Percentiles rank a stretch among this genome's conserved stretches.
phyloP scores from a whole-genome alignment of 2,329 filamentous ascomycete species.

The Penicillium sp. region DNA sequence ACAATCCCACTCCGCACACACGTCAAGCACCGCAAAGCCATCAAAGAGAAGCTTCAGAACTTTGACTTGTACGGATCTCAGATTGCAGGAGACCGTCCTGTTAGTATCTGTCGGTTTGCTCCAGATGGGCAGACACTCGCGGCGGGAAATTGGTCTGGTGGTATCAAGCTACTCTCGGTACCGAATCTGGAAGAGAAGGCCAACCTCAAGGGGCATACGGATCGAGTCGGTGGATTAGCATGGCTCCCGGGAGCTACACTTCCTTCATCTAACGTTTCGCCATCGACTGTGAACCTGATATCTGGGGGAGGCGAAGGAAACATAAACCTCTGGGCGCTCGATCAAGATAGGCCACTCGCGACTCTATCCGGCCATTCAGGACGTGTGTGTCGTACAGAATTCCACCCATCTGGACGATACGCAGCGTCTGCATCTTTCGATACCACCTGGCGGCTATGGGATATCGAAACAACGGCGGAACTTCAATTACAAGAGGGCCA shows the following conservation, averaged over 20 bases:
- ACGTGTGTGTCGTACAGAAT: slow-evolving; percentile 85
- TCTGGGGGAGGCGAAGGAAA: slow-evolving; percentile 85
- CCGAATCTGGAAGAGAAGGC: slow-evolving; percentile 73
- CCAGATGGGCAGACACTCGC: slow-evolving; percentile 79
- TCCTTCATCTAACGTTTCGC: slow-evolving; percentile 63
- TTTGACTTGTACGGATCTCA: slow-evolving; percentile 94
- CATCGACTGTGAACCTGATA: slow-evolving; percentile 73
- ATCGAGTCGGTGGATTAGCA: slow-evolving; percentile 80
- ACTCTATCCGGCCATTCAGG: slow-evolving; percentile 78
- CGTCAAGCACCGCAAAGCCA: slow-evolving; percentile 81
- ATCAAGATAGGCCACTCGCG: slow-evolving; percentile 75
- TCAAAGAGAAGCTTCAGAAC: slow-evolving; percentile 74
- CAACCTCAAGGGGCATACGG: slow-evolving; percentile 75
- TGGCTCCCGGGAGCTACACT: slow-evolving; percentile 84
- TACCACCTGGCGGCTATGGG: slow-evolving; percentile 95
- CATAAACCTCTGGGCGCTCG: slow-evolving; percentile 84
- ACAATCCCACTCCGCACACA: slow-evolving; percentile 82
- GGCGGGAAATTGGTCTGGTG: slow-evolving; percentile 87
- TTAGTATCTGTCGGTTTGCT: slow-evolving; percentile 87
- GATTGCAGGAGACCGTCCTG: slow-evolving; percentile 80
- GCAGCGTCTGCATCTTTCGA: slow-evolving; percentile 92
- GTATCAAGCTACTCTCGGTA: slow-evolving; percentile 77
- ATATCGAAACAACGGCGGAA: slow-evolving; percentile 78
- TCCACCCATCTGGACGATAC: slow-evolving; percentile 86
- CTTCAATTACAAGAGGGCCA: slow-evolving; percentile 89